Base-by-base conservation (phyloP, 1,139 yeast species). In the Scheffersomyces stambukii region DNA sequence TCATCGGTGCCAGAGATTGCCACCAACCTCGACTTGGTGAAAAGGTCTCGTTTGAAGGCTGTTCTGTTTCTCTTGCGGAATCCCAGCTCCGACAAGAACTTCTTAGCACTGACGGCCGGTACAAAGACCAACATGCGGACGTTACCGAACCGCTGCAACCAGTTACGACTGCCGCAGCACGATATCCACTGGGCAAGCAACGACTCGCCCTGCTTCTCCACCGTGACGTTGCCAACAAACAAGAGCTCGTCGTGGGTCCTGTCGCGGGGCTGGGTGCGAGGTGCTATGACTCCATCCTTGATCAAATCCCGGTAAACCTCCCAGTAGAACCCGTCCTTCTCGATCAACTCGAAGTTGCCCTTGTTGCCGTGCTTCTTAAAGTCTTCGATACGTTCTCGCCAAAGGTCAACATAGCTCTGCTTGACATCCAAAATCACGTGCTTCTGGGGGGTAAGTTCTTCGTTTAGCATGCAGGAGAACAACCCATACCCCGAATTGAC, bases 111-210 rank as follows among this genome's bases (percentile, higher is more conserved):
- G 1, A 54, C 34, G 13, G 75, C 74, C 3, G 78, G 75, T 8
- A 77, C 62, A 70, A 84, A 70, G 18, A 82, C 47, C 11, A 85
- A 55, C 79, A 83, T 75, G 34, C 83, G 60, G 2, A 83, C 86
- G 30, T 82, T 64, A 0, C 95, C 95, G 49, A 70, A 82, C 40
- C 65, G 63, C 42, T 79, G 82, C 10, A 84, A 52, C 96, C 95
- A 85, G 45, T 82, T 83, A 28, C 71, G 65, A 48, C 80, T 70
- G 1, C 74, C 77, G 24, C 81, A 61, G 50, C 95, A 83, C 43
- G 70, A 70, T 18, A 83, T 53, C 77, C 89, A 83, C 56, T 86
- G 95, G 27, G 84, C 81, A 21, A 81, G 54, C 15, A 84, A 64
- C 26, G 81, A 75, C 49, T 83, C 94, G 5, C 86, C 86, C 7